These are phyloP conservation scores for Apiospora koreana DNA, from an alignment of 2,329 filamentous ascomycete genomes.

Conservation along the genomic window DNA sequence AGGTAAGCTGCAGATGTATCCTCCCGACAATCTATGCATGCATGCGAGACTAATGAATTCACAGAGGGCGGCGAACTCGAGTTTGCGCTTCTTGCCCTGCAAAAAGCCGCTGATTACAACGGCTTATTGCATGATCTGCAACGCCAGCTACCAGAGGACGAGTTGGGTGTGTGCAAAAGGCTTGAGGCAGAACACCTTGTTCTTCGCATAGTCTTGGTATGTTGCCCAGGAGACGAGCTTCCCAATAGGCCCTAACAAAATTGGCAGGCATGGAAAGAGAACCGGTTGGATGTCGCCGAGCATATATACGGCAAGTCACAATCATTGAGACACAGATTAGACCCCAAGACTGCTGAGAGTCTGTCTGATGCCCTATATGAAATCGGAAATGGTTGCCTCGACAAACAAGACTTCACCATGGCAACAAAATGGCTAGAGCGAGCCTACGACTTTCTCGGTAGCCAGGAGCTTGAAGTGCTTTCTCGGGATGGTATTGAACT, in stretches of 20 bases:
- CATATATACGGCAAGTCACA: conserved; percentile 69
- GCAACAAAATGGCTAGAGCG: conserved; percentile 75
- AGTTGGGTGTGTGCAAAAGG: conserved; percentile 31
- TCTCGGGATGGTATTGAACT: conserved; percentile 65
- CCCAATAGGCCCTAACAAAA: conserved; percentile 15
- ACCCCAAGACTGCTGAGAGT: conserved; percentile 56
- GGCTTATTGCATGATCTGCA: conserved; percentile 36
- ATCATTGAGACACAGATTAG: conserved; percentile 39
- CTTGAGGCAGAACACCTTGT: conserved; percentile 65
- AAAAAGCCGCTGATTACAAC: conserved; percentile 63
- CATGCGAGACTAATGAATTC: conserved; percentile 18
- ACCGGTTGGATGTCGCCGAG: conserved; percentile 74
- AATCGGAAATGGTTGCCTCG: conserved; percentile 62
- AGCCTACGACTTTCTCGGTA: conserved; percentile 60
- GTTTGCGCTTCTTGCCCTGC: conserved; percentile 61
- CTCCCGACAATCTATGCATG: conserved; percentile 16
- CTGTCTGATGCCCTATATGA: conserved; percentile 70
- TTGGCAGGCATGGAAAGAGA: conserved; percentile 71
- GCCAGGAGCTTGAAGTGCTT: conserved; percentile 54
- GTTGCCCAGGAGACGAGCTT: conserved; percentile 24
- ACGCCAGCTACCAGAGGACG: conserved; percentile 29
- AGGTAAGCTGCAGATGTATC: conserved; percentile 42
- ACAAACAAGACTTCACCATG: conserved; percentile 50
- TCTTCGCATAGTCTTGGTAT: conserved; percentile 67
- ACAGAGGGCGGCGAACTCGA: conserved; percentile 55